Percentiles rank a stretch among this genome's conserved stretches.
Conservation (phyloP, 306 rosid species). For the Pyrus communis region DNA sequence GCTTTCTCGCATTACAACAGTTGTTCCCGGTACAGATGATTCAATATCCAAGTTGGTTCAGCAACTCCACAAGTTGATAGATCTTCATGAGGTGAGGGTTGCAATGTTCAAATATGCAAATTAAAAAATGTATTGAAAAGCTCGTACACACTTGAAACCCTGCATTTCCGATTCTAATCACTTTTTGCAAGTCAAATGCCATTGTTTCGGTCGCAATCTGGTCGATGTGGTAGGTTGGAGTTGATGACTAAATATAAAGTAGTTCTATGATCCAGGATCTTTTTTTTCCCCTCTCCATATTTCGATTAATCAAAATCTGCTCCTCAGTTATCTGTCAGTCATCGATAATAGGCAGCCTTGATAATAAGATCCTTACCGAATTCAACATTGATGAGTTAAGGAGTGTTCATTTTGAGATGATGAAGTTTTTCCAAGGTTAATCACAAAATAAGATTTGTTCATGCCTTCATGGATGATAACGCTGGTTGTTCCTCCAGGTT, state of each 20-base stretch:
- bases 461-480: conserved; percentile 1
- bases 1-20: conserved; percentile 56
- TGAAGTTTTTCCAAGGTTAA: neutral
- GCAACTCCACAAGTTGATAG: conserved; percentile 49
- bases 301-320: neutral
- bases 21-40: conserved; percentile 52
- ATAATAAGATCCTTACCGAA: neutral
- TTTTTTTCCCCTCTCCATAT: neutral
- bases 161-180: too few relatives aligned
- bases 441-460: neutral
- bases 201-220: neutral
- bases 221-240: neutral
- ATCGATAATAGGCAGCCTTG: neutral
- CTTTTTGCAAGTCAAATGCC: neutral
- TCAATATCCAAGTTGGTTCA: conserved; percentile 53
- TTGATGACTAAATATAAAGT: neutral
- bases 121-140: neutral
- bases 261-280: neutral
- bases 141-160: too few relatives aligned
- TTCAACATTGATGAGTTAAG: neutral
- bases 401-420: neutral
- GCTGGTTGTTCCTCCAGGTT: conserved; percentile 30
- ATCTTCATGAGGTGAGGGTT: conserved; percentile 48
- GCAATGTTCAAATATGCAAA: neutral
- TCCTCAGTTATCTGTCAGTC: neutral